Evolutionary conservation across 768 basidiomycete genomes (phyloP), one percentile per base, ranked within the genome.

Genomic region (Lactarius indigo): DNA sequence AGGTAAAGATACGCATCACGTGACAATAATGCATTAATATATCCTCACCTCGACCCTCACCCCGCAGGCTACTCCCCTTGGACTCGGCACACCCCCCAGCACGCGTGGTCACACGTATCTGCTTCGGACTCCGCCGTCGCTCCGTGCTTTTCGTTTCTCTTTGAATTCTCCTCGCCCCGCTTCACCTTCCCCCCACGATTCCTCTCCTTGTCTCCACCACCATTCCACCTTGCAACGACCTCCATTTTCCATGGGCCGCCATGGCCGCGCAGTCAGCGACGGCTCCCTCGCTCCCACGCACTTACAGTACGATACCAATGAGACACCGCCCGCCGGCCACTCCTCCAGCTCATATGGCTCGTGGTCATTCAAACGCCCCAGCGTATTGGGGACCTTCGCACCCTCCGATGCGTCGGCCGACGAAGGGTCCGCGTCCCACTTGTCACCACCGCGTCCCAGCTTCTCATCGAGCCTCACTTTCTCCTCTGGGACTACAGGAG

Each of bases 381-480:
- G 82, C 68, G 83, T 90, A 28, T 75, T 89, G 28, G 86, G 84
- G 7, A 85, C 89, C 69, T 90, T 90, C 72, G 78, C 82, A 33
- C 80, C 83, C 63, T 71, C 77, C 80, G 72, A 69, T 77, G 58
- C 83, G 76, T 58, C 70, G 42, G 20, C 47, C 55, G 50, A 70
- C 39, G 59, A 66, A 57, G 64, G 64, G 59, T 72, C 79, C 58
- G 75, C 77, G 54, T 78, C 81, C 35, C 80, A 70, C 39, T 68
- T 68, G 26, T 64, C 68, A 31, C 64, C 71, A 57, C 64, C 71
- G 42, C 66, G 71, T 23, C 71, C 70, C 12, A 72, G 71, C 60
- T 72, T 72, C 70, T 71, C 66, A 55, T 72, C 70, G 9, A 60
- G 63, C 33, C 66, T 60, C 60, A 68, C 69, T 54, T 68, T 68